Base-by-base conservation (phyloP, 2,329 filamentous ascomycete species). In the Claviceps sp. region DNA sequence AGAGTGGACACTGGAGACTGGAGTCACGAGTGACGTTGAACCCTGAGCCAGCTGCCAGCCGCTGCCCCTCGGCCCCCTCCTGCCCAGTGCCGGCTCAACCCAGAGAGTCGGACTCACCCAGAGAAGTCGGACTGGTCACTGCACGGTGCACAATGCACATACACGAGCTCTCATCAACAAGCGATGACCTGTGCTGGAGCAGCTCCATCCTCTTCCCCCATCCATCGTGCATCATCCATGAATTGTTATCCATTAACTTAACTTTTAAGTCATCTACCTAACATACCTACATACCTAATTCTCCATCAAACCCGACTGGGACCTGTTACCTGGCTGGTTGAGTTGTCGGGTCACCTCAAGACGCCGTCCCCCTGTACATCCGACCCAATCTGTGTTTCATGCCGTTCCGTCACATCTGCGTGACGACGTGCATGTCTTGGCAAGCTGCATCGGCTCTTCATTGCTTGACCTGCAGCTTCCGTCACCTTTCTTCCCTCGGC, bases 331-430 rank as follows among this genome's bases (percentile, higher is more conserved):
- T 16, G 39, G 16, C 39, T 40, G 16, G 16, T 40, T 40, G 39
- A 16, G 16, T 17, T 13, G 17, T 37, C 24, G 16, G 10, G 26
- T 47, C 46, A 3, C 30, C 22, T 47, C 47, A 34, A 48, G 41
- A 41, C 38, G 39, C 45, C 39, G 45, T 47, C 40, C 48, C 22
- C 49, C 30, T 34, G 30, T 34, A 34, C 30, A 34, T 34, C 10
- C 49, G 45, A 19, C 49, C 46, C 49, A 42, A 49, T 44, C 49
- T 48, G 16, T 14, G 26, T 39, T 39, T 46, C 49, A 26, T 50
- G 24, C 42, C 17, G 19, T 40, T 39, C 37, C 16, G 42, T 47
- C 43, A 39, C 41, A 46, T 47, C 44, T 49, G 47, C 24, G 48
- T 43, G 39, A 34, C 47, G 34, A 30, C 44, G 24, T 30, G 24